Base-by-base conservation (phyloP, 768 basidiomycete genomes). In the Chlorophyllum brunneum region DNA sequence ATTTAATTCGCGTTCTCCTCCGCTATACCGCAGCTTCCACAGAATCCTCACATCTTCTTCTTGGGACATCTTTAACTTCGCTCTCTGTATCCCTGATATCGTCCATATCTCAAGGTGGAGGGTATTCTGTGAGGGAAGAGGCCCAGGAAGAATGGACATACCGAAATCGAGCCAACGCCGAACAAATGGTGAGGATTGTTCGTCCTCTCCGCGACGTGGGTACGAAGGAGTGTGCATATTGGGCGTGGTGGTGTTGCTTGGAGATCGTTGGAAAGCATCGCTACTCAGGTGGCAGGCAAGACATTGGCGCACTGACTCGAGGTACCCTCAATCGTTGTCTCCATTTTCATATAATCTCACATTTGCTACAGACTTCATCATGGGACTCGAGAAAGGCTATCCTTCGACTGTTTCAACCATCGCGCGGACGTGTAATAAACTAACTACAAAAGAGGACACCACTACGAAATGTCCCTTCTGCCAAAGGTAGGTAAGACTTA, bases 341-440 rank as follows among this genome's bases (percentile, higher is more conserved):
- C 20, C 16, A 7, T 11, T 18, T 8, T 15, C 22, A 5, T 26
- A 4, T 10, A 27, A 43, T 15, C 42, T 27, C 7, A 43, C 26
- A 13, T 13, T 4, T 27, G 10, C 22, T 10, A 43, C 26, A 91
- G 91, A 85, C 63, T 93, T 92, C 59, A 88, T 93, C 51, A 67
- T 86, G 16, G 85, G 88, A 2, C 63, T 93, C 24, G 91, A 93
- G 66, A 80, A 77, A 45, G 84, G 92, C 63, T 93, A 86, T 63
- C 91, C 91, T 3, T 89, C 90, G 0, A 93, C 91, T 0, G 91
- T 92, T 9, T 91, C 88, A 6, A 83, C 91, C 0, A 87, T 93
- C 44, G 82, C 82, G 20, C 80, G 86, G 30, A 92, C 91, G 1
- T 89, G 87, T 60, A 82, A 76, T 4, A 93, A 93, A 66, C 67